phyloP scores from a whole-genome alignment of 148 eudicot species.

The Oxyria digyna region DNA sequence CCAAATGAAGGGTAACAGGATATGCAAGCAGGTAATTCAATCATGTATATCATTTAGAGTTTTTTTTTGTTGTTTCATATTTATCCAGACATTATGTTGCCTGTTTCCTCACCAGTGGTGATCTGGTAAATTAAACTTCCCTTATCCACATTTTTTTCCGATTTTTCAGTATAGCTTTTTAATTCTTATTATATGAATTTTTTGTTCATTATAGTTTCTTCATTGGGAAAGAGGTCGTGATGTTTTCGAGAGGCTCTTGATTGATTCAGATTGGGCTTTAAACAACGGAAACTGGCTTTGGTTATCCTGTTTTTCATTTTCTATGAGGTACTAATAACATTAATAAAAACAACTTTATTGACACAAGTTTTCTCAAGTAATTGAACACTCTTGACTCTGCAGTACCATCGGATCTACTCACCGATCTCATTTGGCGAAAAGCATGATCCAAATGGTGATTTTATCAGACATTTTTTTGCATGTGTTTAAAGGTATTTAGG shows the following conservation, averaged over 20 bases:
- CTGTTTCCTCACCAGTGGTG: slow-evolving; percentile 90
- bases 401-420: slow-evolving; percentile 87
- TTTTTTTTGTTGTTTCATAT: slow-evolving; percentile 13
- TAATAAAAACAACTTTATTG: neutral
- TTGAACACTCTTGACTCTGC: slow-evolving; percentile 4
- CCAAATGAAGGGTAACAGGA: slow-evolving; percentile 59
- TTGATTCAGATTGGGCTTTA: slow-evolving; percentile 87
- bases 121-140: too few relatives aligned
- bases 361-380: neutral
- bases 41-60: neutral
- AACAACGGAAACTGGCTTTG: slow-evolving; percentile 94
- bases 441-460: slow-evolving; percentile 70
- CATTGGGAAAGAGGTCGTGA: slow-evolving; percentile 97
- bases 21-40: slow-evolving; percentile 75
- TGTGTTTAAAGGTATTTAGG: slow-evolving; percentile 50
- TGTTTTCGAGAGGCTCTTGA: slow-evolving; percentile 83
- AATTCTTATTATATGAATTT: neutral
- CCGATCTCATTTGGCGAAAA: slow-evolving; percentile 86
- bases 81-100: slow-evolving; percentile 93
- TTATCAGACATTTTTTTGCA: slow-evolving; percentile 84
- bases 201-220: slow-evolving; percentile 41
- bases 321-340: slow-evolving; percentile 49
- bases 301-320: slow-evolving; percentile 95
- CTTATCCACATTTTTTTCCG: too few relatives aligned
- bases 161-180: neutral